A percentile compares a stretch with the other conserved stretches of the same genome.
Conservation (phyloP, 2,329 filamentous ascomycete genomes). For the Kalaharituber pfeilii region DNA sequence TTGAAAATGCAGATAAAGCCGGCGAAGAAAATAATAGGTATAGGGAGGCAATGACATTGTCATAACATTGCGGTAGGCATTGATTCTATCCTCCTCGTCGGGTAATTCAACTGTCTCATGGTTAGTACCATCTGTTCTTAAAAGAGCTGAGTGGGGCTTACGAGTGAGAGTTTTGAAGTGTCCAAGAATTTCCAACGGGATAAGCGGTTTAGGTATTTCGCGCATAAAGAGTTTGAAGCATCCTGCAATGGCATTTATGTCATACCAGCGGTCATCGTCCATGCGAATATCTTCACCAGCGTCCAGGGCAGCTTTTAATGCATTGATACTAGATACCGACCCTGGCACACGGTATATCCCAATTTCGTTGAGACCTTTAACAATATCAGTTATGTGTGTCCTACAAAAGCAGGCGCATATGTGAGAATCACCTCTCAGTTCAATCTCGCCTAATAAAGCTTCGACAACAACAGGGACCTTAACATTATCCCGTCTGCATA, state of each 20-base stretch:
- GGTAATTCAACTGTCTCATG: constrained; percentile 11
- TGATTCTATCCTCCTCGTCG: constrained; percentile 17
- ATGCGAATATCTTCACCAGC: constrained; percentile 22
- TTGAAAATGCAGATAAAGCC: constrained; percentile 22
- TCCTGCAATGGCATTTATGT: constrained; percentile 24
- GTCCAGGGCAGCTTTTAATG: constrained; percentile 22
- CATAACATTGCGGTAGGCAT: constrained; percentile 15
- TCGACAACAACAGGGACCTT: constrained; percentile 23
- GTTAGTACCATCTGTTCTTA: constrained; percentile 8
- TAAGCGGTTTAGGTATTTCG: constrained; percentile 21
- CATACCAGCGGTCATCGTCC: constrained; percentile 24
- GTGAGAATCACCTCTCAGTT: constrained; percentile 20
- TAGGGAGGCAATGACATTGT: constrained; percentile 15
- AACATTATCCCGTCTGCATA: constrained; percentile 21
- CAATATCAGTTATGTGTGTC: constrained; percentile 1
- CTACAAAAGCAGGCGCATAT: not conserved
- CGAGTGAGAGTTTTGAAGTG: constrained; percentile 45
- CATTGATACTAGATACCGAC: constrained; percentile 22
- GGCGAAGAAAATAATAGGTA: constrained; percentile 22
- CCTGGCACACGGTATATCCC: constrained; percentile 24
- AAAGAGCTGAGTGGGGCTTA: constrained; percentile 25
- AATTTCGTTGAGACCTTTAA: constrained; percentile 20
- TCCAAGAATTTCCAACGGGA: constrained; percentile 38
- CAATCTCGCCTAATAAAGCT: constrained; percentile 22
- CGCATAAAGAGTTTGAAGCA: constrained; percentile 24